Percentiles rank a stretch among this genome's conserved stretches.
These are phyloP conservation scores for Lathyrus sativus DNA, from an alignment of 306 rosid species.

Conservation along the genomic window DNA sequence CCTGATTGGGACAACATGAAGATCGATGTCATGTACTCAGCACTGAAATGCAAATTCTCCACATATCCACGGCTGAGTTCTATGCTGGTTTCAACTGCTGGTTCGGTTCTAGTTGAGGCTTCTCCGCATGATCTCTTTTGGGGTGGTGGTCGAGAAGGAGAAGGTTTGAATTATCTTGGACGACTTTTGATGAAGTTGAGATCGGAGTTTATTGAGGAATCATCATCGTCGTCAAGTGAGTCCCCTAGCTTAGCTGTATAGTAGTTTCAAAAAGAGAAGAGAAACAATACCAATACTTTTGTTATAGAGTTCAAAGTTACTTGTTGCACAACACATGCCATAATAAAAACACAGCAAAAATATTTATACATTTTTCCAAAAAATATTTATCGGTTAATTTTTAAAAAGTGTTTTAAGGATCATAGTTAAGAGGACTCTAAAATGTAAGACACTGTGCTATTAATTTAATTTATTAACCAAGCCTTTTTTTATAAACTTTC, in stretches of 20 bases:
- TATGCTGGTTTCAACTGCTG: conserved; percentile 80
- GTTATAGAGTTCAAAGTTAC: conserved; percentile 8
- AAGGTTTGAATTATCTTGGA: conserved; percentile 89
- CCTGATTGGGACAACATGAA: conserved; percentile 79
- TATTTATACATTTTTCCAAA: not conserved
- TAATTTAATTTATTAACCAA: no score
- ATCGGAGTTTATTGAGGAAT: conserved; percentile 78
- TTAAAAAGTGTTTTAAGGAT: no score
- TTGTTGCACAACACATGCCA: conserved; percentile 19
- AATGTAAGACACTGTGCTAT: no score
- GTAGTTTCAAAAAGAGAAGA: conserved; percentile 4
- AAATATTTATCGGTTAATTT: no score
- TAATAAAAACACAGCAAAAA: not conserved
- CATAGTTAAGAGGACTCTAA: no score
- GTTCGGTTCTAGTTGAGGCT: conserved; percentile 88
- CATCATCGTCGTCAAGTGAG: conserved; percentile 43
- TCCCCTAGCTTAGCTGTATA: conserved; percentile 41
- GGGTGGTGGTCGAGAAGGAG: conserved; percentile 97
- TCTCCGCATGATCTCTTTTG: conserved; percentile 90
- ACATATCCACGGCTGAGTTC: conserved; percentile 73
- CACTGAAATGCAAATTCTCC: conserved; percentile 87
- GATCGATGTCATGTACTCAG: conserved; percentile 80
- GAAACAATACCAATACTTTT: conserved; percentile 1
- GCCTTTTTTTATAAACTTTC: no score
- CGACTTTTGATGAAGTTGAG: conserved; percentile 84